Base-by-base conservation (phyloP, 331 rosid species). In the Quercus lobata region DNA sequence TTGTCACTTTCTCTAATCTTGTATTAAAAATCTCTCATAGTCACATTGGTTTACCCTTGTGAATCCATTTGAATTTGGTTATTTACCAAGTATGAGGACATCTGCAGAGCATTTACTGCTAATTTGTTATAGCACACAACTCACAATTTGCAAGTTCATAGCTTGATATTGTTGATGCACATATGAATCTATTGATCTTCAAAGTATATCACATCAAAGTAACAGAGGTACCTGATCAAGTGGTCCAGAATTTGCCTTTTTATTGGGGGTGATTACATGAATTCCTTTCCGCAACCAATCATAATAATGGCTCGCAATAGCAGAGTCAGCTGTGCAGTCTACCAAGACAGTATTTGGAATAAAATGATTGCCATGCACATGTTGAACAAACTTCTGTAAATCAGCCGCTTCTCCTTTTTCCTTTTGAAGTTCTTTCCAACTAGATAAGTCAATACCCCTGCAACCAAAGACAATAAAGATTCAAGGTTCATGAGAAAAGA, bases 241-340 rank as follows among this genome's bases (percentile, higher is more conserved):
- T 37, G 97, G 98, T 77, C 98, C 98, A 19, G 98, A 94, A 80
- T 92, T 94, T 37, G 98, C 97, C 84, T 91, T 94, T 83, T 94
- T 94, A 79, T 94, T 94, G 49, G 97, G 98, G 79, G 98, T 94
- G 73, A 94, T 88, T 60, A 94, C 96, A 44, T 94, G 98, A 83
- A 94, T 90, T 83, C 98, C 98, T 86, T 75, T 88, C 72, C 91
- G 83, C 81, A 94, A 87, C 98, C 98, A 94, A 21, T 88, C 96
- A 79, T 86, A 80, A 87, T 94, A 94, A 88, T 89, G 55, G 80
- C 96, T 90, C 30, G 98, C 97, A 57, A 94, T 71, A 72, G 7
- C 60, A 52, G 98, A 37, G 82, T 94, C 97, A 25, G 98, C 96
- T 2, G 98, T 94, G 92, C 98, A 94, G 86, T 94, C 98, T 57